phyloP scores from a whole-genome alignment of 257 asterid genomes.

The Plectranthus barbatus region DNA sequence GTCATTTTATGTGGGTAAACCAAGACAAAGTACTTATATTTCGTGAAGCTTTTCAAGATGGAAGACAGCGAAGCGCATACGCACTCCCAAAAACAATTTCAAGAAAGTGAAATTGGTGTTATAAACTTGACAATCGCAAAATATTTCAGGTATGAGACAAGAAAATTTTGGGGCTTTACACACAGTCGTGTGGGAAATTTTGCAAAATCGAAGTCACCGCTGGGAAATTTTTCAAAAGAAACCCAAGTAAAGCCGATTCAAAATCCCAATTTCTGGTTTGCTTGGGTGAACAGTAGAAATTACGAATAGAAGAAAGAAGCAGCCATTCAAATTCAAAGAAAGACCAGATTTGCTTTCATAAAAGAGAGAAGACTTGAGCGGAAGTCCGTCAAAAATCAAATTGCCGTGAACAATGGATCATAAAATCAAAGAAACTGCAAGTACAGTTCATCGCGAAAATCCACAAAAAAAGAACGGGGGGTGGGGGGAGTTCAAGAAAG shows the following conservation, averaged over 20 bases:
- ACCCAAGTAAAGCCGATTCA: slow-evolving; percentile 16
- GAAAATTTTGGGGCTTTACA: background rate
- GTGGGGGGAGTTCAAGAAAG: background rate
- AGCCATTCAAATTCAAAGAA: slow-evolving; percentile 3
- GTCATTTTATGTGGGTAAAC: slow-evolving; percentile 83
- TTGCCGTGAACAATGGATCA: slow-evolving; percentile 17
- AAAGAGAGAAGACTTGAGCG: slow-evolving; percentile 12
- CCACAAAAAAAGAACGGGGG: background rate
- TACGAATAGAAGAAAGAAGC: slow-evolving; percentile 5
- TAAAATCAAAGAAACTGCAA: slow-evolving; percentile 32
- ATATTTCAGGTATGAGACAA: slow-evolving; percentile 12
- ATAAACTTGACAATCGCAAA: slow-evolving; percentile 9
- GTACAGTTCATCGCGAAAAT: slow-evolving; percentile 3
- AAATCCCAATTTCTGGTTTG: slow-evolving; percentile 25
- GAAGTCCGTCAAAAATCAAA: slow-evolving; percentile 19
- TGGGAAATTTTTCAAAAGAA: background rate
- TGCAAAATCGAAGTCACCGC: no score
- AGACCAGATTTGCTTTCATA: slow-evolving; percentile 31
- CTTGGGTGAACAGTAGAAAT: slow-evolving; percentile 37
- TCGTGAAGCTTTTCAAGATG: slow-evolving; percentile 28
- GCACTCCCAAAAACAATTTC: slow-evolving; percentile 21
- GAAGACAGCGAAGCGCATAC: slow-evolving; percentile 38
- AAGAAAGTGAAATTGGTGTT: slow-evolving; percentile 18
- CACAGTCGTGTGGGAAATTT: no score
- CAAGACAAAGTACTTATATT: slow-evolving; percentile 27